Base-by-base conservation (phyloP, 2,329 filamentous ascomycete species). In the Trichoderma guizhouense region DNA sequence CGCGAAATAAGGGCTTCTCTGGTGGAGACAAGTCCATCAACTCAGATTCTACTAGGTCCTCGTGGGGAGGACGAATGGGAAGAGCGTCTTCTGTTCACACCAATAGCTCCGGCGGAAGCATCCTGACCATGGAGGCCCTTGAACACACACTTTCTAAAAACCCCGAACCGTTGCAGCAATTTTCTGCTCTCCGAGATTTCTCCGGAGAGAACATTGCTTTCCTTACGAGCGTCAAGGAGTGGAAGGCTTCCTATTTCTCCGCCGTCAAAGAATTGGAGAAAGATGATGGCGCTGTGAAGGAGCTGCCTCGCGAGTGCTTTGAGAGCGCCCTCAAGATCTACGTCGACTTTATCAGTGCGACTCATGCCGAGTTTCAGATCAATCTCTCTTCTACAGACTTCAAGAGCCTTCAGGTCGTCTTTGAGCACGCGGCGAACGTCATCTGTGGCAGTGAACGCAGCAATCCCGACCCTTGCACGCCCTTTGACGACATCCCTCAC, bases 131-230 rank as follows among this genome's bases (percentile, higher is more conserved):
- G 86, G 83, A 84, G 34, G 87, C 89, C 0, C 84, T 92, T 7
- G 89, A 92, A 72, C 83, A 86, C 73, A 86, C 87, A 14, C 81
- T 92, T 1, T 81, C 84, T 58, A 82, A 84, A 73, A 89, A 90
- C 76, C 86, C 88, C 0, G 82, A 85, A 7, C 86, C 87, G 0
- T 82, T 92, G 0, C 87, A 89, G 69, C 81, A 87, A 71, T 92
- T 90, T 77, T 89, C 90, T 0, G 89, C 89, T 0, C 82, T 86
- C 2, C 84, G 86, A 58, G 90, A 92, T 74, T 91, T 92, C 77
- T 91, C 89, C 0, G 89, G 89, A 7, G 90, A 92, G 79, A 92
- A 92, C 77, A 89, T 92, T 74, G 86, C 90, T 61, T 92, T 92
- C 78, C 80, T 92, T 6, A 87, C 85, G 9, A 82, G 84, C 53